Base-by-base conservation (phyloP, 2,329 filamentous ascomycete genomes). In the Lachnellula occidentalis region DNA sequence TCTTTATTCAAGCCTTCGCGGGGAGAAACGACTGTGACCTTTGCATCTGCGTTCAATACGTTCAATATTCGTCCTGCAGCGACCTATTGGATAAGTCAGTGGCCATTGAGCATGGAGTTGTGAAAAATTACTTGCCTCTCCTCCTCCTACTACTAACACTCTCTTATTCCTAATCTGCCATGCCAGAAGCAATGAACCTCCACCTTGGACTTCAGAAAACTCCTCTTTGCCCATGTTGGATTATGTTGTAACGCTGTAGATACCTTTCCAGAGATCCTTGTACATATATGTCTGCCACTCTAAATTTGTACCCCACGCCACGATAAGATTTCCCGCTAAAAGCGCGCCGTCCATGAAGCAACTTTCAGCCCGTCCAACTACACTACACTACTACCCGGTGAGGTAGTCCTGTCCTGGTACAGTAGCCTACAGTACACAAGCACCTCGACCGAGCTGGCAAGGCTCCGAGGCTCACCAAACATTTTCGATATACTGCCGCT, bases 41-140 rank as follows among this genome's bases (percentile, higher is more conserved):
- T 82, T 67, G 92, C 94, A 67, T 97, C 92, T 72, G 94, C 94
- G 70, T 96, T 95, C 73, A 96, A 90, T 58, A 92, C 86, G 73
- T 95, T 90, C 57, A 96, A 80, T 65, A 99, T 95, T 58, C 94
- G 90, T 53, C 92, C 92, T 53, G 94, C 92, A 56, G 94, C 94
- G 61, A 99, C 94, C 94, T 97, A 70, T 56, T 57, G 58, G n/a
- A 19, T 49, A 15, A 39, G 53, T 70, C 64, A 64, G 59, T 63
- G 46, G 53, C 52, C 45, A 55, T 46, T 11, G 19, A 34, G 11
- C 21, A 45, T 48, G 43, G n/a, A 42, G 37, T 41, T 12, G 48
- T 7, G 43, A 54, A 14, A 15, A 34, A 52, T 37, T 34, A 52
- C 62, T 59, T 76, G 95, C 92, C 80, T 97, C 92, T 71, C 94